Conservation (phyloP, 352 stramenopile genomes). For the Phytophthora sojae region DNA sequence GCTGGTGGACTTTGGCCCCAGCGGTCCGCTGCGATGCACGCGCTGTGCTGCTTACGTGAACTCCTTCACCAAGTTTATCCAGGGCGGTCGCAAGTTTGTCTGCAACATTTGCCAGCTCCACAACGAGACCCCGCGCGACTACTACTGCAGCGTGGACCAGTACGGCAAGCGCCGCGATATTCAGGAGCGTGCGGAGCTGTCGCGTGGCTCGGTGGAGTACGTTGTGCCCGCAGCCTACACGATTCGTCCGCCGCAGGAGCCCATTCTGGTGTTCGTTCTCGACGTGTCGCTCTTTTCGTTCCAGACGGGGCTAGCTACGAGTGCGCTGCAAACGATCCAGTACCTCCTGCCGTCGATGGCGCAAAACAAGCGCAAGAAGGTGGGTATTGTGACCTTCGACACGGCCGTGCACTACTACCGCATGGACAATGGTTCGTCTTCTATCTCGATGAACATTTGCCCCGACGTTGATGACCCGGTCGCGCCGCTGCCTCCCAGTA, state of each 20-base stretch:
- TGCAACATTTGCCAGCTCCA: slow-evolving; percentile 91
- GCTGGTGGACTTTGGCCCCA: slow-evolving; percentile 87
- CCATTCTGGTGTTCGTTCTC: slow-evolving; percentile 89
- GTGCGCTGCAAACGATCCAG: slow-evolving; percentile 77
- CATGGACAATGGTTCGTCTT: slow-evolving; percentile 64
- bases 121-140: slow-evolving; percentile 88
- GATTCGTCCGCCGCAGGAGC: slow-evolving; percentile 80
- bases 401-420: slow-evolving; percentile 87
- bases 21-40: slow-evolving; percentile 82
- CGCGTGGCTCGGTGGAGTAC: slow-evolving; percentile 87
- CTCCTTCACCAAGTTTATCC: slow-evolving; percentile 89
- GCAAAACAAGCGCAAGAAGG: slow-evolving; percentile 87
- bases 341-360: slow-evolving; percentile 79
- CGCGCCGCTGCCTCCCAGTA: slow-evolving; percentile 73
- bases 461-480: slow-evolving; percentile 84
- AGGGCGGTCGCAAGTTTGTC: slow-evolving; percentile 85
- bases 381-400: slow-evolving; percentile 91
- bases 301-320: slow-evolving; percentile 70
- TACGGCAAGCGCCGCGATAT: slow-evolving; percentile 85
- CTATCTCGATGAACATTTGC: slow-evolving; percentile 81
- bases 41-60: slow-evolving; percentile 90
- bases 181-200: slow-evolving; percentile 82
- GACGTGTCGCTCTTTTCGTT: slow-evolving; percentile 89
- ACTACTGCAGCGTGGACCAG: slow-evolving; percentile 90
- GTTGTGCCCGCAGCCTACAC: slow-evolving; percentile 86